These are phyloP conservation scores for Penicillium samsonianum DNA, from an alignment of 495 filamentous ascomycete species.

Conservation along the genomic window DNA sequence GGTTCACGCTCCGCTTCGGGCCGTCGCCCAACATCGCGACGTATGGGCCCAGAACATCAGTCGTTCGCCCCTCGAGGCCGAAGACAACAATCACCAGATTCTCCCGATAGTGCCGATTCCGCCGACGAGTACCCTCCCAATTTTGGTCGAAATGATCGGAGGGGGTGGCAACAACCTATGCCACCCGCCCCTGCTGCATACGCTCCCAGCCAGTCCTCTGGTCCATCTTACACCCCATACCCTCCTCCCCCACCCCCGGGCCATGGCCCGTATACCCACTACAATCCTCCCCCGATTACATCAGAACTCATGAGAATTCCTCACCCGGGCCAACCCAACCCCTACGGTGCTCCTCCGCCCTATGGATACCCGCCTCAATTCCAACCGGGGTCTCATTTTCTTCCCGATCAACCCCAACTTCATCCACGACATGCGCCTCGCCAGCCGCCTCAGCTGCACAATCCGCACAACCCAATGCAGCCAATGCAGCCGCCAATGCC, in stretches of 20 bases:
- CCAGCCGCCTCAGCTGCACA: slow-evolving; percentile 31
- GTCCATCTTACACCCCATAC: slow-evolving; percentile 37
- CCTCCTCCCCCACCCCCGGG: slow-evolving; percentile 18
- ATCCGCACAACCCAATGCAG: slow-evolving; percentile 32
- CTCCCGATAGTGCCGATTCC: slow-evolving; percentile 56
- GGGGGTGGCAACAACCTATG: slow-evolving; percentile 35
- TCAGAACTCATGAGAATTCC: slow-evolving; percentile 46
- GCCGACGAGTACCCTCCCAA: slow-evolving; percentile 48
- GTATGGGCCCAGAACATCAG: slow-evolving; percentile 40
- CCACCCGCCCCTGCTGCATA: slow-evolving; percentile 45
- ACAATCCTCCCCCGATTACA: slow-evolving; percentile 31
- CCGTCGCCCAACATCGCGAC: slow-evolving; percentile 45
- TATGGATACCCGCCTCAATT: slow-evolving; percentile 34
- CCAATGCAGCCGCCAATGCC: slow-evolving; percentile 26
- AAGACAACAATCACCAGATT: slow-evolving; percentile 53
- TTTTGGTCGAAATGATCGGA: slow-evolving; percentile 43
- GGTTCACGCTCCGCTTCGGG: slow-evolving; percentile 45
- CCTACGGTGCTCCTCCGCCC: slow-evolving; percentile 28
- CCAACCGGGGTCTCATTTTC: slow-evolving; percentile 39
- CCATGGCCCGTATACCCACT: slow-evolving; percentile 31
- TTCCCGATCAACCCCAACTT: slow-evolving; percentile 34
- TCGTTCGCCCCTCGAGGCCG: slow-evolving; percentile 42
- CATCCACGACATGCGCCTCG: slow-evolving; percentile 31
- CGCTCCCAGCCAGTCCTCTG: slow-evolving; percentile 49
- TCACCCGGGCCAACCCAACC: slow-evolving; percentile 39